Base-by-base conservation (phyloP, 352 stramenopile genomes). In the Hyaloperonospora brassicae region DNA sequence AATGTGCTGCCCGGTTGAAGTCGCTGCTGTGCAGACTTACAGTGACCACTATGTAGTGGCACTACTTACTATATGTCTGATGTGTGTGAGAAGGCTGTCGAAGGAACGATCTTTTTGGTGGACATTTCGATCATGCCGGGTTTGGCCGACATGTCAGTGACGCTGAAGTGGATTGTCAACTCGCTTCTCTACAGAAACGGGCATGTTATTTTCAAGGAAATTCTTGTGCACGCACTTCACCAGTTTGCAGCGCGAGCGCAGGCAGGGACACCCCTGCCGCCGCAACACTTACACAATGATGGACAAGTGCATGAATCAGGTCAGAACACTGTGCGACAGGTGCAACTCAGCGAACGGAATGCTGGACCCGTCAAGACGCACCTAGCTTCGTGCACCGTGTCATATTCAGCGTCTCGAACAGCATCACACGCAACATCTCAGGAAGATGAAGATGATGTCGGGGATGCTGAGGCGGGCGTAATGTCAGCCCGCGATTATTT, bases 131-230 rank as follows among this genome's bases (percentile, higher is more conserved):
- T 93, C 13, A 87, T 91, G 68, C 80, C 84, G 1, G 81, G 79
- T 6, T 66, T 87, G 21, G 70, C 74, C 2, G 84, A 93, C 39
- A 77, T 92, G 65, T 89, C 79, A 1, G 77, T 89, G 44, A 92
- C 84, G 14, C 68, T 93, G 43, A 95, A 95, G 66, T 93, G 84
- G 79, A 88, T 95, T 64, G 82, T 92, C 42, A 88, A 89, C 52
- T 90, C 80, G 38, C 47, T 95, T 46, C 57, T 93, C 34, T 93
- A 92, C 57, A 79, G 86, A 60, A 91, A 93, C 55, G 81, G 79
- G 6, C 84, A 95, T 56, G 48, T 85, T 45, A 69, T 86, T 25
- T 87, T 93, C 47, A 87, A 89, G 59, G 66, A 91, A 53, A 76
- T 94, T 25, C 72, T 92, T 49, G 85, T 91, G 64, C 77, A 79